Base-by-base conservation (phyloP, 2,329 filamentous ascomycete genomes). In the Xylariomycetidae sp. region DNA sequence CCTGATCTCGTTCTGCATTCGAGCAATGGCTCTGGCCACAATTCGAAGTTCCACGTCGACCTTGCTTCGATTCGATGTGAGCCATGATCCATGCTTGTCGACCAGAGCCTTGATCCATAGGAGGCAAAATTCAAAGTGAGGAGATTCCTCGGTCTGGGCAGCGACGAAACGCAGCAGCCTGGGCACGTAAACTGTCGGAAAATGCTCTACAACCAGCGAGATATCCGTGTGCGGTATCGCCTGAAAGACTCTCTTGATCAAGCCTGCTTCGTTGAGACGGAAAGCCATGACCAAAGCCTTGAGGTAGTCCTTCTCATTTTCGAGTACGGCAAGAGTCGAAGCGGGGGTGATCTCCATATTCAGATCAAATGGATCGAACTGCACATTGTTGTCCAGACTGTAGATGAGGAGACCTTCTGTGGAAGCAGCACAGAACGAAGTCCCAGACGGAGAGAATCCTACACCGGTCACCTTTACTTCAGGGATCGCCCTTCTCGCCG, bases 231-330 rank as follows among this genome's bases (percentile, higher is more conserved):
- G 70, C 1, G 92, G 89, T 16, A 90, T 82, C 3, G 78, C 75
- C 61, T 94, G 83, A 64, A 95, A 97, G 13, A 96, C 86, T 34
- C 80, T 80, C 49, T 85, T 84, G 41, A 96, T 79, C 29, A 98
- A 71, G 15, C 80, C 77, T 4, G 80, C 73, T 58, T 94, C 87
- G 63, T 95, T 96, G 38, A 98, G 80, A 5, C 94, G 84, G 72
- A 98, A 98, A 2, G 89, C 85, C 92, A 98, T 98, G 44, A 96
- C 81, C 5, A 98, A 69, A 1, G 92, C 90, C 63, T 92, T 94
- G 44, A 97, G 75, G 59, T 86, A 94, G 54, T 95, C 86, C 42
- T 75, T 76, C 36, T 88, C 80, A 26, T 62, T 66, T 37, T 82
- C 71, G 19, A 85, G 66, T 8, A 82, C 75, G 4, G 74, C 64